These are phyloP conservation scores for Aspergillus sp. DNA, from an alignment of 2,329 filamentous ascomycete genomes.

Conservation along the genomic window DNA sequence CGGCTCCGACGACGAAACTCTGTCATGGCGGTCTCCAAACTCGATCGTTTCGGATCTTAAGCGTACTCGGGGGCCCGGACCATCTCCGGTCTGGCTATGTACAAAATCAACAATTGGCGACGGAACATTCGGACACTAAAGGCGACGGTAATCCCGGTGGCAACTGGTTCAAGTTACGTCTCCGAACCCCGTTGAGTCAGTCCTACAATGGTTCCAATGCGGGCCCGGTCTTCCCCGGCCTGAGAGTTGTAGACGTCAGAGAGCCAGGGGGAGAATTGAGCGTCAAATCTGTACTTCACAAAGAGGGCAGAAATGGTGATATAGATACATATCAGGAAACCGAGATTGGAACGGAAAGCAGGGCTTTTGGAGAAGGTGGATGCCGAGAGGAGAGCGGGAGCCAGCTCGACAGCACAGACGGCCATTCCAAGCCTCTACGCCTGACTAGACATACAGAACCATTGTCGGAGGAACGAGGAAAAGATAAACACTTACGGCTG, in stretches of 20 bases:
- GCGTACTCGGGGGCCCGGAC: neutral
- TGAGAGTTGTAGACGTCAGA: neutral
- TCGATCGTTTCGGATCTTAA: neutral
- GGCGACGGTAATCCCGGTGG: constrained; percentile 12
- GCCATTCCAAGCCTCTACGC: neutral
- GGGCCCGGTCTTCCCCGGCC: neutral
- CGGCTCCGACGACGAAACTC: neutral
- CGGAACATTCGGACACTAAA: neutral
- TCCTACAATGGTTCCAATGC: constrained; percentile 1
- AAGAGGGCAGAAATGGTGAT: too few relatives aligned
- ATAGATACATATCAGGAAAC: neutral
- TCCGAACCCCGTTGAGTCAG: constrained; percentile 19
- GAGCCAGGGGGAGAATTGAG: neutral
- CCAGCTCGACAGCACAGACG: neutral
- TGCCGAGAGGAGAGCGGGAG: neutral
- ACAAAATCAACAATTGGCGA: neutral
- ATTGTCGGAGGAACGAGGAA: neutral
- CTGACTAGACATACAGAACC: neutral
- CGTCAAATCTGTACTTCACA: neutral
- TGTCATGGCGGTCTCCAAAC: neutral
- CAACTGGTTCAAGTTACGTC: constrained; percentile 18
- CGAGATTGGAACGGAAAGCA: neutral
- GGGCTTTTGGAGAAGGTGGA: neutral
- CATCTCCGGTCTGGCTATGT: neutral
- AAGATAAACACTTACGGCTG: neutral